Percentiles rank a stretch among this genome's conserved stretches.
phyloP scores from a whole-genome alignment of 2,329 filamentous ascomycete genomes.

The Leptographium wingfieldii region DNA sequence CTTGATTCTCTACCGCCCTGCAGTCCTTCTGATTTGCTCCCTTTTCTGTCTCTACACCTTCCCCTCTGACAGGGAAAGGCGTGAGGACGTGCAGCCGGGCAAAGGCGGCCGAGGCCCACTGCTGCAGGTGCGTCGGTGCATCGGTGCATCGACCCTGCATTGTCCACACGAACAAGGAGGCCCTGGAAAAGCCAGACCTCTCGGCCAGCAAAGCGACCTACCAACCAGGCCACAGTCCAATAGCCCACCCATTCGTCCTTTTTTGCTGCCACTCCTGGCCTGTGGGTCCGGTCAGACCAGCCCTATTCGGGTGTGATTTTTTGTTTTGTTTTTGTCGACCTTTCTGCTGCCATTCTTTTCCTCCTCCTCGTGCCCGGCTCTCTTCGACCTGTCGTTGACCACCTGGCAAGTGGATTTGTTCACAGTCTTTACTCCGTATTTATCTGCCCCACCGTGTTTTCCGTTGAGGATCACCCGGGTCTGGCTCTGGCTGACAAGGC shows the following conservation, averaged over 20 bases:
- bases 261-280: neutral
- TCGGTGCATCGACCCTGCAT: neutral
- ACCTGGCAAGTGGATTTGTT: neutral
- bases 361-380: neutral
- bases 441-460: neutral
- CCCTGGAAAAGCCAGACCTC: neutral
- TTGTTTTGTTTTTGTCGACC: neutral
- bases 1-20: neutral
- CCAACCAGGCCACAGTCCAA: neutral
- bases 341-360: neutral
- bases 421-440: neutral
- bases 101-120: neutral
- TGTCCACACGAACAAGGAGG: neutral
- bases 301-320: neutral
- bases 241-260: neutral
- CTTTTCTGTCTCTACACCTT: neutral
- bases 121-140: neutral
- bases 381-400: neutral
- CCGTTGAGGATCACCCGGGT: neutral
- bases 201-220: neutral
- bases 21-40: neutral
- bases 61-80: neutral
- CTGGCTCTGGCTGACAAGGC: constrained; percentile 3
- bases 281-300: neutral
- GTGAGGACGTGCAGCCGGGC: neutral